phyloP scores from a whole-genome alignment of 192 early-diverging fungal species.

The Paraglomus brasilianum region DNA sequence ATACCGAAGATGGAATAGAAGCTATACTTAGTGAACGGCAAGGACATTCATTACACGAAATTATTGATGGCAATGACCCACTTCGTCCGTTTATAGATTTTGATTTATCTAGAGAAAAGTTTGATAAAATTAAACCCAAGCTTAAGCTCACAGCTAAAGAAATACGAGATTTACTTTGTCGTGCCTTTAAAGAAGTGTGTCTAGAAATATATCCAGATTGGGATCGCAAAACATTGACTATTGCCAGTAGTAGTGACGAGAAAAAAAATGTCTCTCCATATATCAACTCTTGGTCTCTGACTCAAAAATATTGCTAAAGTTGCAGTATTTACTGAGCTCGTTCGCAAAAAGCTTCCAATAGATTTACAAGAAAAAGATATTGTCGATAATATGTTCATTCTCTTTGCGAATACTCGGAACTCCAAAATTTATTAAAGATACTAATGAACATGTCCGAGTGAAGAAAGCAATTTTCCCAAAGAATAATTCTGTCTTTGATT shows the following conservation, averaged over 20 bases:
- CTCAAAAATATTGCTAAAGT: conserved; percentile 2
- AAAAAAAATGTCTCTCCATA: conserved; percentile 13
- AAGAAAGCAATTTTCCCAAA: not conserved
- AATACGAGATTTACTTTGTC: no score
- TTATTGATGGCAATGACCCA: conserved; percentile 16
- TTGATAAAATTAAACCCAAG: not conserved
- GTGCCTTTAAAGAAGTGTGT: not conserved
- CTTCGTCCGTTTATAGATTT: conserved; percentile 9
- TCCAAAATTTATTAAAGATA: conserved; percentile 16
- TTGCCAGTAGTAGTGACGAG: conserved; percentile 7
- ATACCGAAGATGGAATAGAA: conserved; percentile 13
- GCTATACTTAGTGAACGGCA: not conserved
- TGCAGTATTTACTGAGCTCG: conserved; percentile 5
- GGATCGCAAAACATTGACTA: not conserved
- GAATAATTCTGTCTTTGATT: conserved; percentile 12
- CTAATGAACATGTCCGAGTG: not conserved
- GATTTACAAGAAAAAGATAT: not conserved
- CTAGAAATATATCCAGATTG: not conserved
- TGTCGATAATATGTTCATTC: conserved; percentile 17
- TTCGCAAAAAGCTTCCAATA: not conserved
- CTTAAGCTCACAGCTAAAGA: no score
- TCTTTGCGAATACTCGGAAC: conserved; percentile 14
- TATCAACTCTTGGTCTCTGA: not conserved
- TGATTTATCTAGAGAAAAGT: not conserved
- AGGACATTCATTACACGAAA: conserved; percentile 7